A percentile compares a stretch with the other conserved stretches of the same genome.
phyloP scores from a whole-genome alignment of 2,329 filamentous ascomycete species.

The Hymenoscyphus fructigenus region DNA sequence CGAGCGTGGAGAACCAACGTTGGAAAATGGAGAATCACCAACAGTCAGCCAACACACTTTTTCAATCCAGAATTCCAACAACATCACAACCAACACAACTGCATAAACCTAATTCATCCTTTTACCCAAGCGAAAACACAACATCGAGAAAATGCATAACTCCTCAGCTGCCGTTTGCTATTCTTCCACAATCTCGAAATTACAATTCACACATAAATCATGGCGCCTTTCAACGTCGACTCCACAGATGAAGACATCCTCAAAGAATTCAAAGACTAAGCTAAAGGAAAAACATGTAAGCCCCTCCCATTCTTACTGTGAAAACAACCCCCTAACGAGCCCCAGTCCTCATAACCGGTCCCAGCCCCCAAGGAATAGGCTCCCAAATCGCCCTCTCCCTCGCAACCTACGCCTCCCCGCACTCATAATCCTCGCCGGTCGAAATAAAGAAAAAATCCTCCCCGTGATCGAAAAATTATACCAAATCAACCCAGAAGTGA shows the following conservation, averaged over 20 bases:
- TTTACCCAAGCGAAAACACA: no score
- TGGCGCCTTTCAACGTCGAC: constrained; percentile 18
- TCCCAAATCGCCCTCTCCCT: constrained; percentile 24
- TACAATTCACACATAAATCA: background rate
- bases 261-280: constrained; percentile 13
- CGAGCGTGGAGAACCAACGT: no score
- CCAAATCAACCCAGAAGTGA: constrained; percentile 16
- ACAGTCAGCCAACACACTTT: no score
- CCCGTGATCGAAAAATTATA: constrained; percentile 20
- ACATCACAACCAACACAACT: no score
- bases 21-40: no score
- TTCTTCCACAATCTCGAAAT: no score
- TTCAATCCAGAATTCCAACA: no score
- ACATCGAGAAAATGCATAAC: no score
- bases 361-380: constrained; percentile 21
- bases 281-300: constrained; percentile 36
- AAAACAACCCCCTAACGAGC: constrained; percentile 18
- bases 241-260: constrained; percentile 23
- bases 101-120: no score
- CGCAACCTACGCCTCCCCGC: constrained; percentile 24
- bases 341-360: constrained; percentile 24
- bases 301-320: background rate
- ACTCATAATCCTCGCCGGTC: constrained; percentile 22
- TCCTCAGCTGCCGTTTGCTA: no score
- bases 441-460: constrained; percentile 17